Evolutionary conservation across 768 basidiomycete species (phyloP).

Genomic region (Auricularia heimuer): DNA sequence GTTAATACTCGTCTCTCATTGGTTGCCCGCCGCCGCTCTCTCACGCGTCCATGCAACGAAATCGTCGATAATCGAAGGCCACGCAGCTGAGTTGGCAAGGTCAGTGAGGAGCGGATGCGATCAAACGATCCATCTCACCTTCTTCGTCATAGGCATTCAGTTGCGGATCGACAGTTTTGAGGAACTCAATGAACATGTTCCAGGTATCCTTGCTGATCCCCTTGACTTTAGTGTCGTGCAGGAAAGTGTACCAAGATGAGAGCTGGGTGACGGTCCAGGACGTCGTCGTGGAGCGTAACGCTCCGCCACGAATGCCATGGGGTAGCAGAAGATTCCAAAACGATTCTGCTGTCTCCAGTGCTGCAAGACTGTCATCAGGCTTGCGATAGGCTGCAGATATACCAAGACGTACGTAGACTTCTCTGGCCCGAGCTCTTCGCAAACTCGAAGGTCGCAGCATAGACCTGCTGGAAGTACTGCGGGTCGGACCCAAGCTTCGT

Average conservation of each 20-base stretch:
- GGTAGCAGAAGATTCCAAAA: conserved; percentile 75
- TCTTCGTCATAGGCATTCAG: conserved; percentile 70
- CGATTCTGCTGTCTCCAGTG: conserved; percentile 50
- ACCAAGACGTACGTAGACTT: conserved; percentile 50
- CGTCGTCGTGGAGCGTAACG: conserved; percentile 35
- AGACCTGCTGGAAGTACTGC: conserved; percentile 67
- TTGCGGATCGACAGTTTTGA: conserved; percentile 60
- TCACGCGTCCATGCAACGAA: conserved; percentile 62
- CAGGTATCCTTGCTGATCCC: conserved; percentile 86
- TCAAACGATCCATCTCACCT: conserved; percentile 33
- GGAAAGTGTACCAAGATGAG: conserved; percentile 72
- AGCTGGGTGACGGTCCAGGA: conserved; percentile 59
- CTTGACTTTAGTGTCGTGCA: conserved; percentile 52
- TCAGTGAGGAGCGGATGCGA: background rate
- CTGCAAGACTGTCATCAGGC: conserved; percentile 25
- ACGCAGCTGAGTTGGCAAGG: conserved; percentile 45
- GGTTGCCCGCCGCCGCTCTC: background rate
- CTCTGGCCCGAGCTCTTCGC: conserved; percentile 67
- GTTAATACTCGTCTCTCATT: too few species aligned
- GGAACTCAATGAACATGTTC: conserved; percentile 78
- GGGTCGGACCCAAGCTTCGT: conserved; percentile 53
- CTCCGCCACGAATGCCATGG: conserved; percentile 58
- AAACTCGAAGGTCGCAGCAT: conserved; percentile 74
- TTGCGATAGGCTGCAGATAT: too few species aligned
- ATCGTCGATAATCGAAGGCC: conserved; percentile 82